Evolutionary conservation across 768 basidiomycete genomes (phyloP), one percentile per base, ranked within the genome.

Genomic region (Naganishia kalamii): DNA sequence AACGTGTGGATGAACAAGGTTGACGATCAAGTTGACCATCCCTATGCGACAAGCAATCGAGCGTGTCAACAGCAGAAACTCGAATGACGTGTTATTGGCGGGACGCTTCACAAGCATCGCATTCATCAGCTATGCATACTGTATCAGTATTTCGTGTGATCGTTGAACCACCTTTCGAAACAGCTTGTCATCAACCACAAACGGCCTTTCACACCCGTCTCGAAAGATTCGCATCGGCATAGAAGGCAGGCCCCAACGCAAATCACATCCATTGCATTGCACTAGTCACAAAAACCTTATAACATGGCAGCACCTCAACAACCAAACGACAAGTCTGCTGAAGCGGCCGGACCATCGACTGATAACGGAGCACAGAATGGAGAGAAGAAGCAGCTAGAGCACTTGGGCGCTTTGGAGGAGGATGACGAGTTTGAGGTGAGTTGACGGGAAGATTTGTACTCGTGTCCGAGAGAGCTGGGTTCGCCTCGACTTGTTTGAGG

Each of bases 371-470:
- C 33, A 7, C 40, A 40, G 19, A 25, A 17, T 17, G 25, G 64
- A 46, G 71, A 70, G 70, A 76, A 76, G 71, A 71, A 73, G n/a
- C n/a, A n/a, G 63, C 83, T 83, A 50, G 85, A 85, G 4, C 85
- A 88, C 72, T 84, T 94, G 0, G 90, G 92, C 44, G 87, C 92
- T n/a, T 81, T 97, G 7, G 92, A 97, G 74, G 92, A 97, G 76
- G 92, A 97, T 76, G 92, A 97, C 76, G 92, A 97, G 80, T 97
- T 97, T 71, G 92, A 79, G 72, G 78, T 79, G 54, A 63, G 78
- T 73, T 25, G 4, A 29, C 13, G 30, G 65, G 40, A 23, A n/a
- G 17, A 33, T 33, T 37, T n/a, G 41, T 15, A 23, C 13, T 13
- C 30, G 35, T 5, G n/a, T 8, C 10, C 37, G 37, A 40, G 8